These are phyloP conservation scores for Pelargonium myrrhifolium DNA, from an alignment of 441 rosid species.

Conservation along the genomic window DNA sequence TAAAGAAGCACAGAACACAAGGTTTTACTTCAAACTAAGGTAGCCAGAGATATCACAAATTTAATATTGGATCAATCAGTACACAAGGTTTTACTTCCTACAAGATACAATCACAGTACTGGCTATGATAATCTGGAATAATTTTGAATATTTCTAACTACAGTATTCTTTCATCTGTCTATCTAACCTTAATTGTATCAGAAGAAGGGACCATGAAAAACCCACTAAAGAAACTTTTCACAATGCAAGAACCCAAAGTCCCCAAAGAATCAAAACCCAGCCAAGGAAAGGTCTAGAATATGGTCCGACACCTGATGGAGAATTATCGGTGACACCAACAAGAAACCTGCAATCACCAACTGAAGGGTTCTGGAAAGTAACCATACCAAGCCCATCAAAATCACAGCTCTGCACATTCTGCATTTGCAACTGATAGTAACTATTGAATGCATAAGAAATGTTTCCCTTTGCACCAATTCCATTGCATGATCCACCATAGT, in stretches of 20 bases:
- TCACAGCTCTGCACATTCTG: slow-evolving; percentile 68
- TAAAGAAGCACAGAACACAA: too few species aligned
- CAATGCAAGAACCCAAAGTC: slow-evolving; percentile 35
- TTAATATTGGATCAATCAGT: slow-evolving; percentile 13
- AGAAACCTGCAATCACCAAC: slow-evolving; percentile 84
- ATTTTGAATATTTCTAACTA: slow-evolving; percentile 21
- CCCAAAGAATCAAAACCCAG: slow-evolving; percentile 32
- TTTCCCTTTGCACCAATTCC: slow-evolving; percentile 75
- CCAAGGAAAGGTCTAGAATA: slow-evolving; percentile 24
- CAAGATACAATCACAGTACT: slow-evolving; percentile 13
- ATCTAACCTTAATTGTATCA: slow-evolving; percentile 20
- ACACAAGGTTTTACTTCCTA: slow-evolving; percentile 8
- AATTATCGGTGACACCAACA: slow-evolving; percentile 65
- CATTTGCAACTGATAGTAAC: slow-evolving; percentile 82
- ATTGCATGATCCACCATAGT: slow-evolving; percentile 82
- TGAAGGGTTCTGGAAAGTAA: slow-evolving; percentile 78
- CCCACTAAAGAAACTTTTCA: slow-evolving; percentile 32
- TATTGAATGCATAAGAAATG: slow-evolving; percentile 83
- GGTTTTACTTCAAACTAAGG: neutral
- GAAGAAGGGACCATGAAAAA: slow-evolving; percentile 29
- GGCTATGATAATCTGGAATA: slow-evolving; percentile 18
- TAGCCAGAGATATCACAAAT: neutral
- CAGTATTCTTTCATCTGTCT: slow-evolving; percentile 24
- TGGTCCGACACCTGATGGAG: slow-evolving; percentile 25
- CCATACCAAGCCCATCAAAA: slow-evolving; percentile 80